A percentile compares a stretch with the other conserved stretches of the same genome.
Evolutionary conservation across 352 stramenopile species (phyloP).

Genomic region (Phytophthora crassamura): DNA sequence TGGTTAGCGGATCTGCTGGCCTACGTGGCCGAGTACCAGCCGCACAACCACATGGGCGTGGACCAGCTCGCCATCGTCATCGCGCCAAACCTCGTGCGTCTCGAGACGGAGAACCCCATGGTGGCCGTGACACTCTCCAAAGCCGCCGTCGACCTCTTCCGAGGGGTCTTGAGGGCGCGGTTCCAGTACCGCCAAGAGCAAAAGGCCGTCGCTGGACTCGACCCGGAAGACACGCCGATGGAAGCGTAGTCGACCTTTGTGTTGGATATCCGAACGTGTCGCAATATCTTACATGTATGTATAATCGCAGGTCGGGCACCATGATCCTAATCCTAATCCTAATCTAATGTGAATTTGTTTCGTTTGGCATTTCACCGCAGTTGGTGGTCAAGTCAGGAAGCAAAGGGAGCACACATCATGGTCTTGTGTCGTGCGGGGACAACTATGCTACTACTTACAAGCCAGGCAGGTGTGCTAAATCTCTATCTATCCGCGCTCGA

Average conservation of each 20-base stretch:
- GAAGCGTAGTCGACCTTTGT: constrained; percentile 30
- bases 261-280: constrained; percentile 22
- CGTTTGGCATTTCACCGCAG: constrained; percentile 6
- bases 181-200: constrained; percentile 36
- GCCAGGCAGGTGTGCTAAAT: constrained; percentile 31
- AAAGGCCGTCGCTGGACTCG: constrained; percentile 10
- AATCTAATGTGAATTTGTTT: constrained; percentile 28
- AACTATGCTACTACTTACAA: constrained; percentile 44
- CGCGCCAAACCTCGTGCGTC: constrained; percentile 88
- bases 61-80: constrained; percentile 92
- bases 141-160: constrained; percentile 83
- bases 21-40: constrained; percentile 72
- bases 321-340: constrained; percentile 34
- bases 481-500: constrained; percentile 40
- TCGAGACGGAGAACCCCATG: constrained; percentile 87
- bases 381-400: not conserved
- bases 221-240: constrained; percentile 4
- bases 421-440: constrained; percentile 1
- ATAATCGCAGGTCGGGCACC: constrained; percentile 16
- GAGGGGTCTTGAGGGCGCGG: constrained; percentile 53
- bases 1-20: constrained; percentile 89
- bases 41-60: constrained; percentile 89
- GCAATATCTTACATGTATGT: constrained; percentile 29
- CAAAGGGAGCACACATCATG: not conserved
- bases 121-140: constrained; percentile 88